A percentile compares a stretch with the other conserved stretches of the same genome.
Conservation (phyloP, 2,329 filamentous ascomycete genomes). For the Huntiella omanensis region DNA sequence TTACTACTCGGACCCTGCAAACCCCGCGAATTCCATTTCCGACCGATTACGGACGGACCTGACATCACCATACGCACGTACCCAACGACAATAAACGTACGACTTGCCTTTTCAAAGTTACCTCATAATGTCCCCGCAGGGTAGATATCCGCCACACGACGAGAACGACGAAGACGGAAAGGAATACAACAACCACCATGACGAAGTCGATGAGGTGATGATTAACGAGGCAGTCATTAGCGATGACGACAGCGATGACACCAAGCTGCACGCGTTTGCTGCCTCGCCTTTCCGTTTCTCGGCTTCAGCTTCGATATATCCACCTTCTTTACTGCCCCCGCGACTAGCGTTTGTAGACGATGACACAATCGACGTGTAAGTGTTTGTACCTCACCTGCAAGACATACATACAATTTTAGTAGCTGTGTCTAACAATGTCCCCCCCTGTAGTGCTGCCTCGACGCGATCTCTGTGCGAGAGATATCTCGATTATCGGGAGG, state of each 20-base stretch:
- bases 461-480: slow-evolving; percentile 30
- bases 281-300: slow-evolving; percentile 2
- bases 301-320: slow-evolving; percentile 5
- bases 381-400: neutral
- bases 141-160: too few species aligned
- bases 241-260: slow-evolving; percentile 1
- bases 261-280: slow-evolving; percentile 1
- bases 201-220: neutral
- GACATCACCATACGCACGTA: too few species aligned
- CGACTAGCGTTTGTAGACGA: slow-evolving; percentile 8
- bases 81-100: too few species aligned
- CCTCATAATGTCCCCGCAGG: too few species aligned
- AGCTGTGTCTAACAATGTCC: neutral
- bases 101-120: too few species aligned
- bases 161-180: neutral
- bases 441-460: slow-evolving; percentile 20
- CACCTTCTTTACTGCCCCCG: slow-evolving; percentile 1
- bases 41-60: too few species aligned
- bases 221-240: neutral
- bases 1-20: too few species aligned
- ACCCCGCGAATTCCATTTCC: too few species aligned
- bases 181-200: neutral
- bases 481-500: slow-evolving; percentile 36
- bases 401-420: neutral
- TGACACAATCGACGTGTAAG: slow-evolving; percentile 11